Evolutionary conservation across 2,329 filamentous ascomycete genomes (phyloP), one percentile per base, ranked within the genome.

Genomic region (Ophiostoma novo-ulmi): DNA sequence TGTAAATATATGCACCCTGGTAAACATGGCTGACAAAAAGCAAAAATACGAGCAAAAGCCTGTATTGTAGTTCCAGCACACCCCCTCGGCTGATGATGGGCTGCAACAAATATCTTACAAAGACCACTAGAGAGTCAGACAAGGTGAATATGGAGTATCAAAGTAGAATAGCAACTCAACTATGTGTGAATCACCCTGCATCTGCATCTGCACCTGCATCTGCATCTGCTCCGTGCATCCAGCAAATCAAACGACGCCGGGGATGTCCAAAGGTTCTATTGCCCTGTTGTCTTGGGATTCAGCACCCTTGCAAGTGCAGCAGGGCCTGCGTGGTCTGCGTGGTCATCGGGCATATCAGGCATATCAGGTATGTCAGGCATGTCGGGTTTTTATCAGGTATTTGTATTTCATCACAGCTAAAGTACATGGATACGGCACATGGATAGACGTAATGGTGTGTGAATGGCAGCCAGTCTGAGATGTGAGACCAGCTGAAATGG

Each of bases 401-500:
- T 17, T 13, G 41, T 7, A 44, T 44, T 31, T 31, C 31, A 44
- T 44, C 41, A 44, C 13, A 14, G 2, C 26, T 26, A 44, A 44
- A 5, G 11, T 48, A 17, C 52, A 58, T 26, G 22, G 52, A 58
- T 31, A 31, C 31, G 31, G 31, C 3, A 31, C n/a, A 58, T 26
- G 52, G 22, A 26, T n/a, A 8, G 48, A 26, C 14, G 14, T 44
- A 22, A 22, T 58, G 52, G 52, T 58, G 52, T 58, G 52, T 26
- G 52, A 26, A 58, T 63, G 58, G 58, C 58, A 36, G 58, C 26
- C 26, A 63, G 58, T 58, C 52, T 35, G 26, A 61, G 55, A 58
- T 63, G 13, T 63, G 58, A 63, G 58, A 63, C 58, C 26, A 63
- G 58, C 58, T 63, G 58, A 63, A 14, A 20, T 63, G 58, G 58